Conservation (phyloP, 768 basidiomycete genomes). For the Dioszegia crocea region DNA sequence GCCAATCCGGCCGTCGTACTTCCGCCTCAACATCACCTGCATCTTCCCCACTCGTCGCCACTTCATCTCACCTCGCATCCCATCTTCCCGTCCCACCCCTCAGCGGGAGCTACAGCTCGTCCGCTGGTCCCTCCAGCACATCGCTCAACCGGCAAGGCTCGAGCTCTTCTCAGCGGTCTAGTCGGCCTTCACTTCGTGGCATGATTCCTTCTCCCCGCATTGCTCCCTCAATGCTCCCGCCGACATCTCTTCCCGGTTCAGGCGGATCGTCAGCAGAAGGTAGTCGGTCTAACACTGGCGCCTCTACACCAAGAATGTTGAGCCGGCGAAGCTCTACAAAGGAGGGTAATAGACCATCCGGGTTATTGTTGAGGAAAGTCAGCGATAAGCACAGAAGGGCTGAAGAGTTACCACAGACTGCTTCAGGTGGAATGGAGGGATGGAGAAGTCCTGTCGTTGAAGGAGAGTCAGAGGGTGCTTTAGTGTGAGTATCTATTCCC, state of each 20-base stretch:
- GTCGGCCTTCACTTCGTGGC: conserved; percentile 1
- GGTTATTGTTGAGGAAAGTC: conserved; percentile 12
- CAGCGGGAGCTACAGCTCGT: background rate
- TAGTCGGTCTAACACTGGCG: background rate
- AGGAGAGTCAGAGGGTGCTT: conserved; percentile 19
- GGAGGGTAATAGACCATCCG: background rate
- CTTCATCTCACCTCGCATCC: background rate
- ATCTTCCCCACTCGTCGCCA: background rate
- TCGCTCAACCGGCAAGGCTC: conserved; percentile 5
- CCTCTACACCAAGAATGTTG: conserved; percentile 16
- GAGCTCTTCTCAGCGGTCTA: conserved; percentile 9
- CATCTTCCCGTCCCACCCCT: background rate
- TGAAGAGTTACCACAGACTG: background rate
- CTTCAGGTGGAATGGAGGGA: conserved; percentile 6
- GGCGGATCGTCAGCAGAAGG: background rate
- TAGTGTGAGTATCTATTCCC: too few species aligned
- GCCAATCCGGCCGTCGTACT: background rate
- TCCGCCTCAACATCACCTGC: background rate
- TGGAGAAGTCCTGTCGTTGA: conserved; percentile 23
- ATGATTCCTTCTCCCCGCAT: conserved; percentile 11
- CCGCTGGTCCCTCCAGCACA: background rate
- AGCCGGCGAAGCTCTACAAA: conserved; percentile 15
- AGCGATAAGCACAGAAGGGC: conserved; percentile 8
- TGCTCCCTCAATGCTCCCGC: conserved; percentile 1
- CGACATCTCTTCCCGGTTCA: background rate